Evolutionary conservation across 441 rosid species (phyloP).

Genomic region (Syzygium syzygioides): DNA sequence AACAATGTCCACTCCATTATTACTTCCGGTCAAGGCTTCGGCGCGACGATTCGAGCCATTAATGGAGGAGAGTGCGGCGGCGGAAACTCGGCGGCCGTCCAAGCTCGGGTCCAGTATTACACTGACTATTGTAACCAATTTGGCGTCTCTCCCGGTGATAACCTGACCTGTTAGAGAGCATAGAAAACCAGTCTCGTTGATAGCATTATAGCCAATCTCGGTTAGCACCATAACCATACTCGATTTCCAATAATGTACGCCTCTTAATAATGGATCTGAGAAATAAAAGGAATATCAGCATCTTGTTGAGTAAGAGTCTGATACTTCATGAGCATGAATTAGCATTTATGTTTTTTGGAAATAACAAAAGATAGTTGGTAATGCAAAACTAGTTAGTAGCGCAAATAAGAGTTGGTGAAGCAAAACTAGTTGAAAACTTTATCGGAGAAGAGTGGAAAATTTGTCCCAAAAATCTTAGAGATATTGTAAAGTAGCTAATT

Average conservation of each 20-base stretch:
- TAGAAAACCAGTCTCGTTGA: neutral
- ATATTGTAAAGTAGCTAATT: too few species aligned
- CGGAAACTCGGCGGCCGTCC: slow-evolving; percentile 30
- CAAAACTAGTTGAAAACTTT: neutral
- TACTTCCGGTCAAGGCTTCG: slow-evolving; percentile 43
- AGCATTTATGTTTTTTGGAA: neutral
- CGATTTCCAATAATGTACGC: neutral
- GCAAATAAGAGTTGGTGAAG: neutral
- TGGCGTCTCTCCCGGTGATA: slow-evolving; percentile 52
- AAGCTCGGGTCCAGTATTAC: slow-evolving; percentile 38
- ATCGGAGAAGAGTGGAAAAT: neutral
- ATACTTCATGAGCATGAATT: neutral
- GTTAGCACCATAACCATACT: neutral
- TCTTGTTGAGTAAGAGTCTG: neutral
- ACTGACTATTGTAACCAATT: slow-evolving; percentile 43
- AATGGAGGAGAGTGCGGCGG: slow-evolving; percentile 59
- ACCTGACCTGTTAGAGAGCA: slow-evolving; percentile 34
- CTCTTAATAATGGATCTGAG: neutral
- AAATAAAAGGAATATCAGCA: neutral
- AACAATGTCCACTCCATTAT: slow-evolving; percentile 34
- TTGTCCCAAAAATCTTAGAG: too few species aligned
- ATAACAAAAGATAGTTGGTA: neutral
- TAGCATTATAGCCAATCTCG: neutral
- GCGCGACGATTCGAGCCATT: slow-evolving; percentile 55
- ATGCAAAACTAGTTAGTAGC: neutral